Conservation (phyloP, 2,329 filamentous ascomycete genomes). For the Cladosporium sp. region DNA sequence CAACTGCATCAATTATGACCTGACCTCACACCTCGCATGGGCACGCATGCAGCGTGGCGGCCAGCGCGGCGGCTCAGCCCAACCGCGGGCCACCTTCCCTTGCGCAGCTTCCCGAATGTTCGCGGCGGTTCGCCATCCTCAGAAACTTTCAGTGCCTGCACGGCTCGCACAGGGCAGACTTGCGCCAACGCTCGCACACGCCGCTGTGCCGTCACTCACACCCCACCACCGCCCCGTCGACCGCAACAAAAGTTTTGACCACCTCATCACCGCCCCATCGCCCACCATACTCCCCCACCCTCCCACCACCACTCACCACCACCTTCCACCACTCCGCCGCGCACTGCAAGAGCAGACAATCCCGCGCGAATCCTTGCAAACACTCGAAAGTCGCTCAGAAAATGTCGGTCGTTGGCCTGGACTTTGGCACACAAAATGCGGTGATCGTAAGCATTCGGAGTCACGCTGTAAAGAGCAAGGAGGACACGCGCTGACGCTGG, state of each 20-base stretch:
- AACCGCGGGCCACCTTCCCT: too few species aligned
- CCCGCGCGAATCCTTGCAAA: not conserved
- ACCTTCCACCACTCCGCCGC: not conserved
- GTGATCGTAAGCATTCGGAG: conserved; percentile 56
- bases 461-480: conserved; percentile 10
- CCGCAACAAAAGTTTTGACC: not conserved
- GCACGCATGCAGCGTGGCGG: too few species aligned
- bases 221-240: not conserved
- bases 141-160: not conserved
- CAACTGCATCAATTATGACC: too few species aligned
- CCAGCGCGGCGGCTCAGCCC: too few species aligned
- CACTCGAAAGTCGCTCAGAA: not conserved
- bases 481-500: conserved; percentile 3
- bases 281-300: not conserved
- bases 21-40: too few species aligned
- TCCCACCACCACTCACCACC: not conserved
- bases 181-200: not conserved
- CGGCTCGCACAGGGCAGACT: not conserved
- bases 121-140: not conserved
- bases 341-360: not conserved
- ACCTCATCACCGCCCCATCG: not conserved
- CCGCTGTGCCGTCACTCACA: not conserved
- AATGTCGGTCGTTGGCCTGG: conserved; percentile 59
- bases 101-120: not conserved
- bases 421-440: conserved; percentile 95